phyloP scores from a whole-genome alignment of 1,284 basidiomycete species.

The Tilletia walkeri region DNA sequence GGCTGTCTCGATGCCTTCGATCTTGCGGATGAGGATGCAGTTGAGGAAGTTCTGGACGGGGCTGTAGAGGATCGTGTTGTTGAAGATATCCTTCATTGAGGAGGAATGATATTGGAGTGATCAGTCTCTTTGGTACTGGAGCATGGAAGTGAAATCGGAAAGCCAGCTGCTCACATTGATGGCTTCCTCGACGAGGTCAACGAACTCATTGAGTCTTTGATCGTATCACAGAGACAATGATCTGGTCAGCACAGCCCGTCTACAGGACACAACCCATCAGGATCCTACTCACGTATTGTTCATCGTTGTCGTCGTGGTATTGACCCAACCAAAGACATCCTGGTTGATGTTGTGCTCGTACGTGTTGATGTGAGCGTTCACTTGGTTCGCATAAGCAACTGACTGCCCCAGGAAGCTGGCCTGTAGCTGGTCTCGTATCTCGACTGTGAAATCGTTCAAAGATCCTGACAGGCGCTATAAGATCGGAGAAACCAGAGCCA shows the following conservation, averaged over 20 bases:
- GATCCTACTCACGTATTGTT: constrained; percentile 61
- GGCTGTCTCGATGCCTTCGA: constrained; percentile 78
- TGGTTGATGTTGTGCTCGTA: constrained; percentile 77
- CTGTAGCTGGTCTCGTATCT: background rate
- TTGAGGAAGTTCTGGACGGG: constrained; percentile 37
- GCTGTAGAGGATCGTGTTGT: constrained; percentile 55
- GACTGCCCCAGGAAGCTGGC: constrained; percentile 18
- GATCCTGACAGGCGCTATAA: background rate
- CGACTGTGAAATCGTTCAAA: background rate
- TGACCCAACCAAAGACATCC: constrained; percentile 79
- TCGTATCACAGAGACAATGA: background rate
- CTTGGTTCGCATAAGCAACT: constrained; percentile 68
- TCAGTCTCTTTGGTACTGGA: background rate
- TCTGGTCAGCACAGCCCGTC: background rate
- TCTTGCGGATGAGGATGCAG: constrained; percentile 85
- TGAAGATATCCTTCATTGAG: constrained; percentile 67
- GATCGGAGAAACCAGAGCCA: background rate
- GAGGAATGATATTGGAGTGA: background rate
- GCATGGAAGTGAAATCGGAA: background rate
- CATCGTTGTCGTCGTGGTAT: constrained; percentile 80
- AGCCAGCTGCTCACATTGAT: constrained; percentile 24
- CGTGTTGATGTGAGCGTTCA: constrained; percentile 70
- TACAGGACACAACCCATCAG: background rate
- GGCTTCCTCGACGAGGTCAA: constrained; percentile 56
- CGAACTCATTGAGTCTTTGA: constrained; percentile 59